Evolutionary conservation across 2,329 filamentous ascomycete genomes (phyloP).

Genomic region (Purpureocillium lavendulum): DNA sequence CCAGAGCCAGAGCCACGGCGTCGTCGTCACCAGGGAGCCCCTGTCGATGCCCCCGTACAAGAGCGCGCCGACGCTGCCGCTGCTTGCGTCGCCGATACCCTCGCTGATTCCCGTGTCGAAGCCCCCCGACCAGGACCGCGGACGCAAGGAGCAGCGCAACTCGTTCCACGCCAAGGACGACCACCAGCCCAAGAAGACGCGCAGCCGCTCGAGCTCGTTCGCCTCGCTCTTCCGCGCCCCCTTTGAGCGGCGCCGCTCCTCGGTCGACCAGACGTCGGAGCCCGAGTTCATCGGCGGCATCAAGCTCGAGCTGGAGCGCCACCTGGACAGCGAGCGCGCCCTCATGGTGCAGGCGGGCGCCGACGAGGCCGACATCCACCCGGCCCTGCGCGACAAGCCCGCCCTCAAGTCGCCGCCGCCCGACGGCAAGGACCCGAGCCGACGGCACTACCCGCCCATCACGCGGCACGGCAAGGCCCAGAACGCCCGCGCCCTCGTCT

Average conservation of each 20-base stretch:
- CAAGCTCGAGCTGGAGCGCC: conserved; percentile 30
- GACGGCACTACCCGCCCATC: conserved; percentile 27
- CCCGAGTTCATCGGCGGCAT: conserved; percentile 31
- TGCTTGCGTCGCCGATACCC: too few species aligned
- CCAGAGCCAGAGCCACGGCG: too few species aligned
- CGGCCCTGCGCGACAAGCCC: conserved; percentile 21
- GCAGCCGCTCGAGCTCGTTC: conserved; percentile 27
- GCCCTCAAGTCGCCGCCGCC: conserved; percentile 15
- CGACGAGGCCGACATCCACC: conserved; percentile 20
- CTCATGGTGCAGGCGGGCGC: conserved; percentile 16
- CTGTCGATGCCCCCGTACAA: too few species aligned
- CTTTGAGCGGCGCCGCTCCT: conserved; percentile 24
- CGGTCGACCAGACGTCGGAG: conserved; percentile 20
- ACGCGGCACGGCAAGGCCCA: conserved; percentile 20
- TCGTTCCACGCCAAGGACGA: too few species aligned
- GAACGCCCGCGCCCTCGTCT: conserved; percentile 17
- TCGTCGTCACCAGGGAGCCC: too few species aligned
- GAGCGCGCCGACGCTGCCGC: too few species aligned
- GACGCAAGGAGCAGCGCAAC: too few species aligned
- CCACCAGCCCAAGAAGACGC: conserved; percentile 14
- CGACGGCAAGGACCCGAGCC: conserved; percentile 15
- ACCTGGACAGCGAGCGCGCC: conserved; percentile 20
- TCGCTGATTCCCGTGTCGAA: too few species aligned
- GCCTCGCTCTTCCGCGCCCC: conserved; percentile 24
- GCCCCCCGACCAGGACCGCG: too few species aligned